phyloP scores from a whole-genome alignment of 768 basidiomycete species.

The Kwoniella pini region DNA sequence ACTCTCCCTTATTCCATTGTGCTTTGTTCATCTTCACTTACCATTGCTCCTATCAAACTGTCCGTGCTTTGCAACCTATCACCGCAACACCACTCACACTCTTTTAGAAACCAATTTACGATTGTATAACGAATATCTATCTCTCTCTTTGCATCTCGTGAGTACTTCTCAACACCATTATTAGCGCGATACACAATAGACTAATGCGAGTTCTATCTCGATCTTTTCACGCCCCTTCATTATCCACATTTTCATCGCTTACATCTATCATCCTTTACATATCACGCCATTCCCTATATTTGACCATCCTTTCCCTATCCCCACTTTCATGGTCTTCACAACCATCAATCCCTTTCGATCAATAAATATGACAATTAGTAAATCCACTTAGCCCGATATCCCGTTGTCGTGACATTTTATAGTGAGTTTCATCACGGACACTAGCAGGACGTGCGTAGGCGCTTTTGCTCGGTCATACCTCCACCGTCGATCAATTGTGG shows the following conservation, averaged over 20 bases:
- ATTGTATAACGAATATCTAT: too few relatives aligned
- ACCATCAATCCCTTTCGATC: slow-evolving; percentile 16
- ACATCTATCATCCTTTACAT: slow-evolving; percentile 2
- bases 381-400: neutral
- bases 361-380: neutral
- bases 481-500: neutral
- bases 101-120: slow-evolving; percentile 1
- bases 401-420: neutral
- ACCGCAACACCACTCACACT: slow-evolving; percentile 10
- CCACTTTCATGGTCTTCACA: neutral
- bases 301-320: neutral
- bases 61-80: slow-evolving; percentile 1
- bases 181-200: neutral
- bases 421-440: slow-evolving; percentile 7
- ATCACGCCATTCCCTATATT: neutral
- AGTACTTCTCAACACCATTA: neutral
- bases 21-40: neutral
- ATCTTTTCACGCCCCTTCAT: neutral
- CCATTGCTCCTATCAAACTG: neutral
- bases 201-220: neutral
- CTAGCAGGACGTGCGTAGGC: neutral
- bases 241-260: neutral
- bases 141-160: neutral
- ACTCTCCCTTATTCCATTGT: neutral
- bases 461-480: neutral